Base-by-base conservation (phyloP, 2,329 filamentous ascomycete species). In the Scedosporium boydii region DNA sequence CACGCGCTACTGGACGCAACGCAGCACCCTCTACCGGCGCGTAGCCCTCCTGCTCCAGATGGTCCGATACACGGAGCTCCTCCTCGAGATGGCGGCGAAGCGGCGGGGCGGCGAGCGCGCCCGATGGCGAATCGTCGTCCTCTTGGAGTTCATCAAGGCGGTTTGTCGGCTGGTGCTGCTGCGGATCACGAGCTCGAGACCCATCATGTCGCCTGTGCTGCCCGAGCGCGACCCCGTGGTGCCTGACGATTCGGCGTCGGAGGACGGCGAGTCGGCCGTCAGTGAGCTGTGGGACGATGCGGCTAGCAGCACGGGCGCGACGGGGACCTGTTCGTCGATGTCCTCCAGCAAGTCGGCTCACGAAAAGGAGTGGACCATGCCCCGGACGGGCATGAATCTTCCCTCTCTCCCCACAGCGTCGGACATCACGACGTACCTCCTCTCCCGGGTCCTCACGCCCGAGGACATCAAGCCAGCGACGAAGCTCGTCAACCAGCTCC, bases 61-160 rank as follows among this genome's bases (percentile, higher is more conserved):
- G 76, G 89, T 97, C 27, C 90, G 95, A 68, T 98, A 98, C 72
- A 96, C 93, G 0, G 91, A 99, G 76, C 80, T 99, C 34, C 78
- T 99, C n/a, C 95, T 93, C 83, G 95, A 99, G 74, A 99, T 99
- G 95, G 85, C 89, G 29, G 93, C 93, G 29, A 96, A 96, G 75
- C 84, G 93, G 58, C 87, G 87, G 65, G 90, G 91, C 18, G 92
- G 89, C 55, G 84, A 96, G 73, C 86, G 84, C 69, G 76, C 88
- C 27, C 85, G 92, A 34, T 99, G 95, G 95, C 87, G 90, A 60
- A 86, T 96, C 0, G 86, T 98, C 5, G 87, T 98, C 10, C 72
- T 96, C 3, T 79, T 99, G 23, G 95, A 99, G 76, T 82, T 85
- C 0, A 79, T 95, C 70, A 98, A 98, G 75, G 93, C 93, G 2